phyloP scores from a whole-genome alignment of 257 asterid species.

The Ballota nigra region DNA sequence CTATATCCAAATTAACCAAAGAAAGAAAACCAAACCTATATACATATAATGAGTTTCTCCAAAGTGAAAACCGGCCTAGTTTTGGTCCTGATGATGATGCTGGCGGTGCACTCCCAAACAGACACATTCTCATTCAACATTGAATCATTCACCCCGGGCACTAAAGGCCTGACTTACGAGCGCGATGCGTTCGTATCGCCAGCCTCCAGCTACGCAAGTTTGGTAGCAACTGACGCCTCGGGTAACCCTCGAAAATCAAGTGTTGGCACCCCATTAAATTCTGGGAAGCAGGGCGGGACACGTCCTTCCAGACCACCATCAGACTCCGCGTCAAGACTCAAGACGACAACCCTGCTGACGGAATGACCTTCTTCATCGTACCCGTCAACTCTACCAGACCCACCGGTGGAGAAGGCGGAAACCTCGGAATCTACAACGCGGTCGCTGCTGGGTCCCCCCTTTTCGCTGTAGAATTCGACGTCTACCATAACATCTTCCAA shows the following conservation, averaged over 20 bases:
- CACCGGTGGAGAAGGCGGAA: background rate
- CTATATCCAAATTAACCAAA: no score
- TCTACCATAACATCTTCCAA: background rate
- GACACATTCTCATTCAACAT: background rate
- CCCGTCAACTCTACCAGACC: background rate
- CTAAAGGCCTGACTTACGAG: background rate
- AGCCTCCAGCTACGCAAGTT: background rate
- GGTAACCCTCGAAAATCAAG: background rate
- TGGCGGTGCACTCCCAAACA: background rate
- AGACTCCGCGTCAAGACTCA: background rate
- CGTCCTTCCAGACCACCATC: background rate
- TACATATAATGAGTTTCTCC: no score
- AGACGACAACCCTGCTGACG: background rate
- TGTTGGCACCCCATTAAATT: background rate
- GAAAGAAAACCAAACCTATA: no score
- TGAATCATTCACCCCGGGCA: background rate
- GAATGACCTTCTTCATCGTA: constrained; percentile 9
- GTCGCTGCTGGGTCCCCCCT: background rate
- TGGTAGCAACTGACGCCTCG: background rate
- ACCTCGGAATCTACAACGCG: background rate
- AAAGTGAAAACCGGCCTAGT: no score
- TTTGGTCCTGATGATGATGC: background rate
- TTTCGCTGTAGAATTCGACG: constrained; percentile 15
- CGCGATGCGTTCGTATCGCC: background rate
- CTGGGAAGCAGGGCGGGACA: background rate